Evolutionary conservation across 768 basidiomycete species (phyloP).

Genomic region (Trametes sanguinea): DNA sequence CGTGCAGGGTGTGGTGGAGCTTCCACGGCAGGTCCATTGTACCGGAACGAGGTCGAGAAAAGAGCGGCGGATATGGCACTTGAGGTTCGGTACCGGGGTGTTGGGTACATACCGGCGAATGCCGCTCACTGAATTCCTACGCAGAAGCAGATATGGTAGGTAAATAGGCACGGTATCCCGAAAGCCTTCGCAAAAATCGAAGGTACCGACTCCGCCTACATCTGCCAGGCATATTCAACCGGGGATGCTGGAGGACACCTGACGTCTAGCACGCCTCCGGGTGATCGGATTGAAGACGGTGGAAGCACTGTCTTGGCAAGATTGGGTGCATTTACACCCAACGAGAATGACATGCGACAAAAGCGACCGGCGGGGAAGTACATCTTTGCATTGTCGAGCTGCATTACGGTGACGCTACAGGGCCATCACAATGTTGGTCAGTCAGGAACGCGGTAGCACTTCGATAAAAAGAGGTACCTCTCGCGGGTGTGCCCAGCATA

Average conservation of each 20-base stretch:
- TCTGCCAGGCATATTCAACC: not conserved
- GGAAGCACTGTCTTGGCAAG: too few relatives aligned
- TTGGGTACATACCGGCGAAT: slow-evolving; percentile 7
- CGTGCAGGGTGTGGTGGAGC: not conserved
- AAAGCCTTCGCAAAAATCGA: slow-evolving; percentile 8
- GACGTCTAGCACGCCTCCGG: not conserved
- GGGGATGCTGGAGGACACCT: too few relatives aligned
- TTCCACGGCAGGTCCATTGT: slow-evolving; percentile 4
- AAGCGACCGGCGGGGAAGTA: too few relatives aligned
- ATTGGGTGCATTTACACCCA: too few relatives aligned
- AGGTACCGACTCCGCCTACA: slow-evolving; percentile 1
- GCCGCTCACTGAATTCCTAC: slow-evolving; percentile 17
- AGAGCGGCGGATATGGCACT: slow-evolving; percentile 11
- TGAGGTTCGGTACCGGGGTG: slow-evolving; percentile 15
- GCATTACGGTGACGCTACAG: not conserved
- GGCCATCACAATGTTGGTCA: too few relatives aligned
- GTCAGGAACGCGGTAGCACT: too few relatives aligned
- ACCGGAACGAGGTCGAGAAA: slow-evolving; percentile 2
- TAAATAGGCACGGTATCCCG: slow-evolving; percentile 19
- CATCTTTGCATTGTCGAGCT: too few relatives aligned
- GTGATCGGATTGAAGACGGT: too few relatives aligned
- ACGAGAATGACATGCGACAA: too few relatives aligned
- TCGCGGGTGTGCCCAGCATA: not conserved
- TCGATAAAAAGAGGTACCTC: too few relatives aligned
- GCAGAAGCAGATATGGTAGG: slow-evolving; percentile 18